A percentile compares a stretch with the other conserved stretches of the same genome.
These are phyloP conservation scores for Flaveria robusta DNA, from an alignment of 129 eudicot genomes.

Conservation along the genomic window DNA sequence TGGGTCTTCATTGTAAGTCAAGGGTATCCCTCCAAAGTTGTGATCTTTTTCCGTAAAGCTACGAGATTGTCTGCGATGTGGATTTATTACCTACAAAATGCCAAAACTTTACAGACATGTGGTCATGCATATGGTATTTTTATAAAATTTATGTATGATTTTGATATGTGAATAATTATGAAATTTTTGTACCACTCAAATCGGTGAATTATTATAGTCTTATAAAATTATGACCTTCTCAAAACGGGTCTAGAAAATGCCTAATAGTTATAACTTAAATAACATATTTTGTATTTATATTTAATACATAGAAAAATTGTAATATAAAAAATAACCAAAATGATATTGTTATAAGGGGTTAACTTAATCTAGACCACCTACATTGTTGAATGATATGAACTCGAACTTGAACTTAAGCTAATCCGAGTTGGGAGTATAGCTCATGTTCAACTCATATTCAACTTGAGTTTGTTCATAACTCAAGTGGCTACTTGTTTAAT, in stretches of 20 bases:
- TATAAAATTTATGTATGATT: neutral
- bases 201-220: neutral
- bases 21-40: constrained; percentile 14
- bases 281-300: neutral
- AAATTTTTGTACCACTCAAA: neutral
- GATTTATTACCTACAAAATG: constrained; percentile 28
- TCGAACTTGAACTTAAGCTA: neutral
- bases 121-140: neutral
- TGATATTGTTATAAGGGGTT: neutral
- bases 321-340: neutral
- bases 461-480: too few species aligned
- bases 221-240: neutral
- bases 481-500: too few species aligned
- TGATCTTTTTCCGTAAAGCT: constrained; percentile 18
- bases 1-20: constrained; percentile 24
- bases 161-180: neutral
- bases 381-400: neutral
- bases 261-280: neutral
- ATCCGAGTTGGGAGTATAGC: too few species aligned
- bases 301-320: neutral
- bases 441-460: neutral
- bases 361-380: neutral
- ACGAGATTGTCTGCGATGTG: constrained; percentile 10
- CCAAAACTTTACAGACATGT: constrained; percentile 1
- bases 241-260: neutral